phyloP scores from a whole-genome alignment of 2,329 filamentous ascomycete genomes.

The Ophiostoma quercus region DNA sequence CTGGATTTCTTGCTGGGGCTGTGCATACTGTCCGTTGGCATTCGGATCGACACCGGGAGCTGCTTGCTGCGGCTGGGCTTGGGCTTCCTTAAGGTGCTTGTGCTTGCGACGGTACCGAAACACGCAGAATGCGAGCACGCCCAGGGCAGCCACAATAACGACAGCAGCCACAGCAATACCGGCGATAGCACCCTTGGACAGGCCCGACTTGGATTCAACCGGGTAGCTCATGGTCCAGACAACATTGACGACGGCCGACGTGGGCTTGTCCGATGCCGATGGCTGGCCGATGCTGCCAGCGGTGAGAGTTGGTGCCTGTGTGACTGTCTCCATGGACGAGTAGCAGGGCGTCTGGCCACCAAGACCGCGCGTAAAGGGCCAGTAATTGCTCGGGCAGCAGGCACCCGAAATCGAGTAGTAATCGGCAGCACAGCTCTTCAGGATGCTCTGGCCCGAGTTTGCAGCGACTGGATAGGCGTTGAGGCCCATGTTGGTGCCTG shows the following conservation, averaged over 20 bases:
- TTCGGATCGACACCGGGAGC: neutral
- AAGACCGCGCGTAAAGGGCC: slow-evolving; percentile 30
- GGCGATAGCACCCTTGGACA: slow-evolving; percentile 41
- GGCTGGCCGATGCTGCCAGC: slow-evolving; percentile 26
- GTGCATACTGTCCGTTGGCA: neutral
- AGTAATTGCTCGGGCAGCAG: slow-evolving; percentile 32
- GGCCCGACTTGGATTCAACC: slow-evolving; percentile 29
- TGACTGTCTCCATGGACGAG: slow-evolving; percentile 27
- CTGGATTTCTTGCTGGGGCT: neutral
- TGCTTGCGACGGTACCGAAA: slow-evolving; percentile 5
- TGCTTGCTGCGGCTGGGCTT: neutral
- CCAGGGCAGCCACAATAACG: neutral
- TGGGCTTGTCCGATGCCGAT: slow-evolving; percentile 28
- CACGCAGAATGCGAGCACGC: neutral
- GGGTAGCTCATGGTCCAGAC: slow-evolving; percentile 32
- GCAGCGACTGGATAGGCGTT: slow-evolving; percentile 22
- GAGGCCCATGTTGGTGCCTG: slow-evolving; percentile 20
- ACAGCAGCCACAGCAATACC: neutral
- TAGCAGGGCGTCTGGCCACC: slow-evolving; percentile 32
- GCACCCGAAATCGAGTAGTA: slow-evolving; percentile 31
- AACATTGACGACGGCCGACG: slow-evolving; percentile 32
- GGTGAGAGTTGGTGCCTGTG: slow-evolving; percentile 27
- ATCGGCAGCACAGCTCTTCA: slow-evolving; percentile 29
- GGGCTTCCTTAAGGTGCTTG: neutral
- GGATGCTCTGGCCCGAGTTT: slow-evolving; percentile 20